Percentiles rank a stretch among this genome's conserved stretches.
Conservation (phyloP, 2,329 filamentous ascomycete species). For the Parastagonospora nodorum region DNA sequence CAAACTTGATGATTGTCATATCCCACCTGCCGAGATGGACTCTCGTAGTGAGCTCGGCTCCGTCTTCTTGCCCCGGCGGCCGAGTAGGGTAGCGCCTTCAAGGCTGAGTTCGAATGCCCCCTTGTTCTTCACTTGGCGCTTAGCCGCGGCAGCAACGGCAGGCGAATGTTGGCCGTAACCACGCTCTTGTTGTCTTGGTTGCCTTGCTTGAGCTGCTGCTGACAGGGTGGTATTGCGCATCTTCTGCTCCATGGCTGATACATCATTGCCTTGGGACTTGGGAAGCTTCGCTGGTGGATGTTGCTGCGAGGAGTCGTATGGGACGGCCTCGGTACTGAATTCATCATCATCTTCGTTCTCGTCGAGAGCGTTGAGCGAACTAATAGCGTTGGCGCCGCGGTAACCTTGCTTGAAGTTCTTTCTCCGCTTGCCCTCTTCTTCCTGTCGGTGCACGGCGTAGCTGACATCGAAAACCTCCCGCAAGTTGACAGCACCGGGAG, state of each 20-base stretch:
- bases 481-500: conserved; percentile 90
- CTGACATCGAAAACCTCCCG: conserved; percentile 97
- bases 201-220: conserved; percentile 65
- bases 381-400: conserved; percentile 67
- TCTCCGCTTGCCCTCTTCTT: conserved; percentile 90
- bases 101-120: conserved; percentile 91
- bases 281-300: conserved; percentile 68
- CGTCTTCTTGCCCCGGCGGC: conserved; percentile 64
- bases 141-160: conserved; percentile 80
- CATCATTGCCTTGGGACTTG: conserved; percentile 65
- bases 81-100: conserved; percentile 86
- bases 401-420: conserved; percentile 80
- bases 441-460: conserved; percentile 96
- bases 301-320: conserved; percentile 54
- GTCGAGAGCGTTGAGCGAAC: conserved; percentile 67
- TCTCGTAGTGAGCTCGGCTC: conserved; percentile 54
- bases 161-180: conserved; percentile 92
- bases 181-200: conserved; percentile 56
- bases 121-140: conserved; percentile 77
- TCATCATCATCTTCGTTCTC: conserved; percentile 70
- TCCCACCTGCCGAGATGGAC: conserved; percentile 43
- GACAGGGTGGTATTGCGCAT: conserved; percentile 82
- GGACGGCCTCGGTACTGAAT: conserved; percentile 65
- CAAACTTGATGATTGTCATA: conserved; percentile 38
- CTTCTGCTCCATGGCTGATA: conserved; percentile 81